Evolutionary conservation across 768 basidiomycete genomes (phyloP).

Genomic region (Boletus bicolor): DNA sequence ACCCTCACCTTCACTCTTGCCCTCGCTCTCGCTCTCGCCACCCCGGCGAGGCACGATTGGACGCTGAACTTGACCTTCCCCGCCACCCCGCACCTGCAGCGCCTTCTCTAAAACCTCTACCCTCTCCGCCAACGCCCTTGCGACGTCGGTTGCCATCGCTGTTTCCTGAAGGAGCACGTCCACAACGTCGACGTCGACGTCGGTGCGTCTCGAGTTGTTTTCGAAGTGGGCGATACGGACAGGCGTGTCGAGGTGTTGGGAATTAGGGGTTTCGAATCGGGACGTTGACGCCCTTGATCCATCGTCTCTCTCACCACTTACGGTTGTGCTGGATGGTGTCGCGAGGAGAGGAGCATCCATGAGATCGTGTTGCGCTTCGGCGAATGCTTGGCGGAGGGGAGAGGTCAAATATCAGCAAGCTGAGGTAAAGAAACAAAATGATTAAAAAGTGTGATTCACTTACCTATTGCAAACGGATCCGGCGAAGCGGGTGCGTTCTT

Average conservation of each 20-base stretch:
- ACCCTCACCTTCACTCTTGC: not conserved
- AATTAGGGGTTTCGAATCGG: not conserved
- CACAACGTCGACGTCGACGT: constrained; percentile 9
- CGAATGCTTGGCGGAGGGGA: constrained; percentile 16
- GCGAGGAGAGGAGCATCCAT: not conserved
- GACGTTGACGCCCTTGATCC: not conserved
- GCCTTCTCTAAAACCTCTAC: constrained; percentile 24
- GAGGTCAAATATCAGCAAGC: not conserved
- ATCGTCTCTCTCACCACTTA: not conserved
- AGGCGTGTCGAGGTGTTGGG: constrained; percentile 7
- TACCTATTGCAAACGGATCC: constrained; percentile 25
- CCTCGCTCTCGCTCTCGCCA: not conserved
- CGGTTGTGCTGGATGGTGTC: not conserved
- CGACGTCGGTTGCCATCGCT: constrained; percentile 13
- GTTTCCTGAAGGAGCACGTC: constrained; percentile 19
- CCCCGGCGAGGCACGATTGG: not conserved
- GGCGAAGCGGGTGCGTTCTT: not conserved
- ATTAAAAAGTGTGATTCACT: not conserved
- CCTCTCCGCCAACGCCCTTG: constrained; percentile 20
- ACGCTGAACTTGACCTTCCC: not conserved
- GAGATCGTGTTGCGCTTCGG: constrained; percentile 12
- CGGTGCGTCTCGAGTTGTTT: not conserved
- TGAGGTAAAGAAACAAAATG: not conserved
- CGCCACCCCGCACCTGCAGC: constrained; percentile 3
- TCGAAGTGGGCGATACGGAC: constrained; percentile 5